Base-by-base conservation (phyloP, 2,329 filamentous ascomycete species). In the Sclerotinia trifoliorum region DNA sequence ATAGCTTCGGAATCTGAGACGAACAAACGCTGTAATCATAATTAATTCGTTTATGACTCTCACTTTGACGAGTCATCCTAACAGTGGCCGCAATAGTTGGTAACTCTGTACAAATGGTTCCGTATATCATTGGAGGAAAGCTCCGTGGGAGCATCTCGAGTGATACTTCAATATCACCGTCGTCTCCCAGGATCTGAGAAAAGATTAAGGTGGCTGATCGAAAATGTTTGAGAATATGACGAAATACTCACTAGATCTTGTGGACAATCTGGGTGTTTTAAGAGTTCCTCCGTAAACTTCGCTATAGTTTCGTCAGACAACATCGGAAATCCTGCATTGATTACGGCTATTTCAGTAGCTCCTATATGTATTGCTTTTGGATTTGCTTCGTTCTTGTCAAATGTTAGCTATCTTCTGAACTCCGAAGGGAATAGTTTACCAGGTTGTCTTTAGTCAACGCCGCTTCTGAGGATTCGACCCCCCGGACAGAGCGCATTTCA, bases 101-200 rank as follows among this genome's bases (percentile, higher is more conserved):
- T 5, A 49, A n/a, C 21, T n/a, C n/a, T 49, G 21, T 3, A n/a
- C 21, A n/a, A 19, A 49, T 11, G n/a, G 48, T 19, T n/a, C 10
- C n/a, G 48, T 49, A 10, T 10, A 49, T 13, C 24, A 4, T n/a
- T n/a, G 8, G 11, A 13, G 13, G 46, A 13, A 49, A 4, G 48
- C 6, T 10, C n/a, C 0, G 19, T 49, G 19, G n/a, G 2, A 49
- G 10, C 8, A 10, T 13, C 10, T n/a, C 48, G 1, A 49, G 21
- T 4, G 24, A 0, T 3, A 24, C 1, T 11, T n/a, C 4, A 8
- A 49, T 11, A 2, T 1, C n/a, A 2, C 48, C 21, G 8, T 24
- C 8, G 8, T 24, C 8, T 49, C 11, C 10, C 7, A 24, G 10
- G 48, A 24, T 49, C 48, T 49, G 19, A n/a, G 21, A 11, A 49